Percentiles rank a stretch among this genome's conserved stretches.
phyloP scores from a whole-genome alignment of 768 basidiomycete genomes.

The Cantharellus anzutake region DNA sequence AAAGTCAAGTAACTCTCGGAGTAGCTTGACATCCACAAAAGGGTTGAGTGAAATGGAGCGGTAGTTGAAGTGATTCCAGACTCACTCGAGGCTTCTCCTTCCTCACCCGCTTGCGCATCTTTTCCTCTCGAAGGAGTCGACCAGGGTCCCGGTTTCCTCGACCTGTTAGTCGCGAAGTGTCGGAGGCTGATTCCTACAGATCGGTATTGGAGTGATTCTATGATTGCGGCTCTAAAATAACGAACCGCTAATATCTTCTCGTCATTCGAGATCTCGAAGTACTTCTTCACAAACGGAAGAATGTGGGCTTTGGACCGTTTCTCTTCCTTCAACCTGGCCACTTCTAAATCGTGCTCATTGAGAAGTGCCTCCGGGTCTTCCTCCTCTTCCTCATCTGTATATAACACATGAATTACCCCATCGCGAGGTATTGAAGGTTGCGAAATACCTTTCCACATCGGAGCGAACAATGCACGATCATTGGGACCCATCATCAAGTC shows the following conservation, averaged over 20 bases:
- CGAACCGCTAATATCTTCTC: conserved; percentile 60
- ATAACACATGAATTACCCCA: background rate
- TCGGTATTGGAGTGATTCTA: background rate
- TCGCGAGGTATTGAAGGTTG: background rate
- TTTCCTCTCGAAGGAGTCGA: conserved; percentile 78
- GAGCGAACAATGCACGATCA: conserved; percentile 60
- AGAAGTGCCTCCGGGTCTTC: conserved; percentile 82
- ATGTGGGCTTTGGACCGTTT: conserved; percentile 58
- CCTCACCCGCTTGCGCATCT: conserved; percentile 85
- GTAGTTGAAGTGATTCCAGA: conserved; percentile 4
- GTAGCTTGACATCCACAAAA: conserved; percentile 28
- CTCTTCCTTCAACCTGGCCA: conserved; percentile 64
- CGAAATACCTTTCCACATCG: conserved; percentile 55
- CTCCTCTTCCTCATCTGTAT: conserved; percentile 24
- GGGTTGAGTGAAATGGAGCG: background rate
- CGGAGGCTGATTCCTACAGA: conserved; percentile 41
- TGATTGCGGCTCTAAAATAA: background rate
- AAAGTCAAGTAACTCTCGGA: conserved; percentile 59
- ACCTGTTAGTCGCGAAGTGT: conserved; percentile 65
- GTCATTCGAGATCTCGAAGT: conserved; percentile 79
- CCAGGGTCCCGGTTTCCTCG: conserved; percentile 72
- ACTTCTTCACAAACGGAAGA: conserved; percentile 60
- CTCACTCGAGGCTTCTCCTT: conserved; percentile 85
- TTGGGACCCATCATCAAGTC: conserved; percentile 73
- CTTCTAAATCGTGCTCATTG: conserved; percentile 69